phyloP scores from a whole-genome alignment of 2,329 filamentous ascomycete species.

The Monosporascus ibericus region DNA sequence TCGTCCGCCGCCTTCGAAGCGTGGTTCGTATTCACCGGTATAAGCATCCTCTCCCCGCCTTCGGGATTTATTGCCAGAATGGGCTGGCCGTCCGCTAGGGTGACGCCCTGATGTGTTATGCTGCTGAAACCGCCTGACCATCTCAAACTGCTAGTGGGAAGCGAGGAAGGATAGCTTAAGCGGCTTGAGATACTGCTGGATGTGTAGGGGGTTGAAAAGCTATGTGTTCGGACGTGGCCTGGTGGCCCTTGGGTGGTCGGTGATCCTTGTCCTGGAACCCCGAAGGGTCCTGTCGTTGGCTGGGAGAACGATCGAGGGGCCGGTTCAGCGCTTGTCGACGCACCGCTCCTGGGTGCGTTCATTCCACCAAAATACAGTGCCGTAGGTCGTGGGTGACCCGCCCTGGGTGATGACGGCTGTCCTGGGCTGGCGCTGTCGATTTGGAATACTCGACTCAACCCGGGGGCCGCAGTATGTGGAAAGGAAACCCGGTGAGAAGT shows the following conservation, averaged over 20 bases:
- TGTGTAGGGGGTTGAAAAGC: constrained; percentile 13
- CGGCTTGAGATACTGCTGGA: constrained; percentile 6
- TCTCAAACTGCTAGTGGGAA: constrained; percentile 13
- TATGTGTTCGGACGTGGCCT: constrained; percentile 9
- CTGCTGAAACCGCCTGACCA: constrained; percentile 17
- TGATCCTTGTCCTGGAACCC: not conserved
- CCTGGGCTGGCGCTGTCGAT: constrained; percentile 12
- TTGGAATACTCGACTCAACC: constrained; percentile 10
- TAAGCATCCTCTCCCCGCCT: constrained; percentile 41
- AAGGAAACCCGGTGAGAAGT: constrained; percentile 24
- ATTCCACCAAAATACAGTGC: constrained; percentile 20
- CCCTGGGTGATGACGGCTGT: constrained; percentile 14
- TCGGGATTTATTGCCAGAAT: constrained; percentile 22
- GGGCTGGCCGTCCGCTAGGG: constrained; percentile 22
- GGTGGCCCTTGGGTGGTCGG: not conserved
- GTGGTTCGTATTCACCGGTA: constrained; percentile 73
- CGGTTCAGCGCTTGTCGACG: constrained; percentile 14
- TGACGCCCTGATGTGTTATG: constrained; percentile 10
- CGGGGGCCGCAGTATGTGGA: constrained; percentile 10
- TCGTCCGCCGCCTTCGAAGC: constrained; percentile 79
- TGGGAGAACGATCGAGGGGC: constrained; percentile 22
- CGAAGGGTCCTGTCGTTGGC: constrained; percentile 1
- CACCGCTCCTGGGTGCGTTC: constrained; percentile 11
- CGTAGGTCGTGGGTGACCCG: constrained; percentile 14
- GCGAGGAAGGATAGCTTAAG: constrained; percentile 13